Base-by-base conservation (phyloP, 768 basidiomycete genomes). In the Rhodosporidiobolus sp. region DNA sequence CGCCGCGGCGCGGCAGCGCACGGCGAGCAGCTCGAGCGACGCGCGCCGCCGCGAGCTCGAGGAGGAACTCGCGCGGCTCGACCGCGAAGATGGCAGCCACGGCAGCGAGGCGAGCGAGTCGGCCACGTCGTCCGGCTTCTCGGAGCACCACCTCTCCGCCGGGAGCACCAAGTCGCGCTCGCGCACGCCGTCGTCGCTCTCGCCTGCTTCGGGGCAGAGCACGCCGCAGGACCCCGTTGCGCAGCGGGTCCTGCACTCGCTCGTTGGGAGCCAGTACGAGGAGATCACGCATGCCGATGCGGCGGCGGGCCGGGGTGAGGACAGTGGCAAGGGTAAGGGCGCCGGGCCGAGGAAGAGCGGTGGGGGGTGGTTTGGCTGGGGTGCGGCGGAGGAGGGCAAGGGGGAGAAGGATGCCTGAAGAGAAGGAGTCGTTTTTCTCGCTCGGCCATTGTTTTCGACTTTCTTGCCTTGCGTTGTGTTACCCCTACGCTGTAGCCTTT, bases 351-450 rank as follows among this genome's bases (percentile, higher is more conserved):
- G 60, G 52, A 48, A 32, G 59, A 35, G 43, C 4, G 22, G 58
- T 10, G 43, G 35, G 45, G 26, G 46, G 4, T 63, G 62, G 62
- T 63, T 63, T 28, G 62, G 62, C 4, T 63, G 62, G 62, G 62
- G 62, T 4, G 62, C 43, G 45, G n/a, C 11, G 55, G n/a, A 43
- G 65, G 48, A 57, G 55, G 55, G 46, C 26, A 52, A 59, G 49
- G 53, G 52, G 46, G 35, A 52, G 59, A 70, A 60, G 64, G 50
- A 61, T 1, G 53, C 43, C 5, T 60, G 63, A 67, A 30, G 12
- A 4, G 48, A 1, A n/a, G n/a, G n/a, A n/a, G n/a, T n/a, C n/a
- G n/a, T n/a, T n/a, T n/a, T n/a, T n/a, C n/a, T n/a, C n/a, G n/a
- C n/a, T n/a, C n/a, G n/a, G n/a, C n/a, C n/a, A n/a, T n/a, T n/a